These are phyloP conservation scores for Penicillium sclerotigenum DNA, from an alignment of 2,329 filamentous ascomycete species.

Conservation along the genomic window DNA sequence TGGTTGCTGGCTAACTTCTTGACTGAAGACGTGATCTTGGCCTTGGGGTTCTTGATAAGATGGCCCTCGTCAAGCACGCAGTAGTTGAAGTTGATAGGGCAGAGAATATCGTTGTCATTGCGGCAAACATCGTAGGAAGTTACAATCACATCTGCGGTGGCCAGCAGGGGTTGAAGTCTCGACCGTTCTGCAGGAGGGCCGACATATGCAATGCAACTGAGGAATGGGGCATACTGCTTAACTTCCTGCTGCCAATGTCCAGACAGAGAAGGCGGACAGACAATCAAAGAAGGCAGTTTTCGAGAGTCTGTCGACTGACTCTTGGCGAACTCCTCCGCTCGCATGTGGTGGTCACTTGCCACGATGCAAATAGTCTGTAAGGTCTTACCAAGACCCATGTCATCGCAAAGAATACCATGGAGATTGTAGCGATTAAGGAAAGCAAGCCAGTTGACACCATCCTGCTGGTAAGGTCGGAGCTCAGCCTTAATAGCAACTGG, in stretches of 20 bases:
- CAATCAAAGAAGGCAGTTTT: slow-evolving; percentile 82
- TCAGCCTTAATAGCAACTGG: slow-evolving; percentile 97
- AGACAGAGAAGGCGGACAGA: slow-evolving; percentile 92
- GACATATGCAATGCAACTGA: slow-evolving; percentile 85
- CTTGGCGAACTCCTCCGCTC: slow-evolving; percentile 83
- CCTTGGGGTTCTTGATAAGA: slow-evolving; percentile 97
- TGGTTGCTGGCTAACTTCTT: too few species aligned
- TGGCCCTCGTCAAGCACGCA: slow-evolving; percentile 96
- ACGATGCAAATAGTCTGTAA: slow-evolving; percentile 97
- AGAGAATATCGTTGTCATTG: slow-evolving; percentile 85
- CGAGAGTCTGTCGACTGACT: slow-evolving; percentile 75
- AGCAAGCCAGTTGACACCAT: slow-evolving; percentile 97
- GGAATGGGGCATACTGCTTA: slow-evolving; percentile 90
- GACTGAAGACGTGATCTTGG: slow-evolving; percentile 90
- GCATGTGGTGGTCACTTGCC: slow-evolving; percentile 91
- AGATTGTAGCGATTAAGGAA: slow-evolving; percentile 98
- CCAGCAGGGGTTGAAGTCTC: slow-evolving; percentile 65
- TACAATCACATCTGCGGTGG: slow-evolving; percentile 84
- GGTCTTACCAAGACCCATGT: slow-evolving; percentile 98
- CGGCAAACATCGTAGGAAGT: slow-evolving; percentile 98
- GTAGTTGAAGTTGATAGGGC: slow-evolving; percentile 90
- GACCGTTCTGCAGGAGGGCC: slow-evolving; percentile 79
- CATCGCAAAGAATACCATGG: slow-evolving; percentile 96
- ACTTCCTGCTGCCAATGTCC: slow-evolving; percentile 99
- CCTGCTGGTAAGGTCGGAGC: slow-evolving; percentile 94